These are phyloP conservation scores for Bimuria novae-zelandiae DNA, from an alignment of 2,329 filamentous ascomycete genomes.

Conservation along the genomic window DNA sequence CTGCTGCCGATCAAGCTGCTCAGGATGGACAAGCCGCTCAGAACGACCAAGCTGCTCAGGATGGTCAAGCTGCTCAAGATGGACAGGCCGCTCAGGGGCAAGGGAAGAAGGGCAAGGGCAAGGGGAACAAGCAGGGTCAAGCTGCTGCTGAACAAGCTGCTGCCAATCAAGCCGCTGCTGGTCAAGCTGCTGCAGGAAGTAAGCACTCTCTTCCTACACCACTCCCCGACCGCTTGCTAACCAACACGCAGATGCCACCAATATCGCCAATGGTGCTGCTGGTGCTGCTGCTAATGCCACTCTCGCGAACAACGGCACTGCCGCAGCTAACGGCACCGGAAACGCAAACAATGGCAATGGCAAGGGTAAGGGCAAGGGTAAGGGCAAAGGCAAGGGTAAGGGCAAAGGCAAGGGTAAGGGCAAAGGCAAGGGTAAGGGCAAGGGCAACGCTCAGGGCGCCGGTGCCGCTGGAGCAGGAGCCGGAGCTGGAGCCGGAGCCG, in stretches of 20 bases:
- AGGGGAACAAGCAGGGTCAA: background rate
- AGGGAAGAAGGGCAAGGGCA: background rate
- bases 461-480: conserved; percentile 1
- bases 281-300: background rate
- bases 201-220: background rate
- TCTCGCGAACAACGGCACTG: conserved; percentile 1
- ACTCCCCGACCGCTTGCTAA: background rate
- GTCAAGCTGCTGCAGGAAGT: conserved; percentile 1
- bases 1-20: conserved; percentile 5
- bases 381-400: conserved; percentile 5
- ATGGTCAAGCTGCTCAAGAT: background rate
- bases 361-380: conserved; percentile 11
- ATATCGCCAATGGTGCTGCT: conserved; percentile 10
- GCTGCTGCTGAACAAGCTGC: background rate
- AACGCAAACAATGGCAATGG: conserved; percentile 11
- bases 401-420: conserved; percentile 15
- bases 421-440: conserved; percentile 9
- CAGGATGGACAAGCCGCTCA: background rate
- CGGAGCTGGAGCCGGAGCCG: background rate
- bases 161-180: background rate
- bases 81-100: background rate
- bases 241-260: conserved; percentile 17
- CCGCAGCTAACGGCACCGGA: conserved; percentile 3
- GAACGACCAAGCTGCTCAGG: background rate
- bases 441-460: background rate